Conservation (phyloP, 352 stramenopile species). For the Pythium apleroticum region DNA sequence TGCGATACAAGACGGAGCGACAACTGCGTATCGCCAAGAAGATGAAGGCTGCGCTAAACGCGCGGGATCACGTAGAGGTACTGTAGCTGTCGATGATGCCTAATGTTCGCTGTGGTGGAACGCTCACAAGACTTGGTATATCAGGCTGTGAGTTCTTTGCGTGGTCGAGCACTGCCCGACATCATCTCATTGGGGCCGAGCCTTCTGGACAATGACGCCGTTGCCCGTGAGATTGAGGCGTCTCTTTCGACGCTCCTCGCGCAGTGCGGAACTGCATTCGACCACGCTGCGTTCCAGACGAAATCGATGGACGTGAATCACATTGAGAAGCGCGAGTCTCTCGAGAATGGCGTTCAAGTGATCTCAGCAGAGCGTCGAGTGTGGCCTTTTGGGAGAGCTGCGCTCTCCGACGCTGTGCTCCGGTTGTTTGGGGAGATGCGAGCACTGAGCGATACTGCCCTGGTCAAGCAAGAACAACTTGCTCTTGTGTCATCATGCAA, state of each 20-base stretch:
- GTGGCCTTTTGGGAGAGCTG: constrained; percentile 5
- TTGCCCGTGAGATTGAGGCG: not conserved
- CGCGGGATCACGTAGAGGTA: constrained; percentile 12
- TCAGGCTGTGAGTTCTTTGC: constrained; percentile 7
- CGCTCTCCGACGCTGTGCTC: constrained; percentile 1
- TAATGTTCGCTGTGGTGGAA: too few species aligned
- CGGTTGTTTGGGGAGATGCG: not conserved
- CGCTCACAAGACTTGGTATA: too few species aligned
- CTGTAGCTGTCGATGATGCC: too few species aligned
- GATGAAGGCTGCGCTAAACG: constrained; percentile 18
- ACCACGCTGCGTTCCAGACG: not conserved
- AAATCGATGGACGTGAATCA: not conserved
- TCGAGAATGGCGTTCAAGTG: constrained; percentile 5
- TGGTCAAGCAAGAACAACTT: too few species aligned
- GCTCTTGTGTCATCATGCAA: not conserved
- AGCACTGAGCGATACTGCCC: too few species aligned
- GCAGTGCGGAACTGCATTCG: not conserved
- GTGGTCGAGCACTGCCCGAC: not conserved
- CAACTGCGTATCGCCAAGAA: constrained; percentile 19
- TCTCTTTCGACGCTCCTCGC: not conserved
- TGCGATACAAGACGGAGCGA: constrained; percentile 42
- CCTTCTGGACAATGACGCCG: not conserved
- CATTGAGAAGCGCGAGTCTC: constrained; percentile 8
- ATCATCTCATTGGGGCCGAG: not conserved
- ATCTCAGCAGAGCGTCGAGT: constrained; percentile 12